Conservation (phyloP, 169 alveolate genomes). For the Babesia bigemina region DNA sequence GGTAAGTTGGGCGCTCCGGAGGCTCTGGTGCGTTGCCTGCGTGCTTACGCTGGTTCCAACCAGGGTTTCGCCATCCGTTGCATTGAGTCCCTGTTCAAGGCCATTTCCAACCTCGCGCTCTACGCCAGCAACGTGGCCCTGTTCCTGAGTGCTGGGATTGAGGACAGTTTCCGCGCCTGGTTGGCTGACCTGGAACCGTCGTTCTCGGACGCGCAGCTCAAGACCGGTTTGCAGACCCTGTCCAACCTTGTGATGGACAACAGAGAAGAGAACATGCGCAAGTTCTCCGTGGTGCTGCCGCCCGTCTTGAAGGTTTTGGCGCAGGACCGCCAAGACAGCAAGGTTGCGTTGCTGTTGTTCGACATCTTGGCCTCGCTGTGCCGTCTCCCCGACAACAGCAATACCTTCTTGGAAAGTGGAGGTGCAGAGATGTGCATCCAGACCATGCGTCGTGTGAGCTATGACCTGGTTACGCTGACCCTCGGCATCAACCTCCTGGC, state of each 20-base stretch:
- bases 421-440: constrained; percentile 82
- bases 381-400: constrained; percentile 80
- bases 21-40: constrained; percentile 83
- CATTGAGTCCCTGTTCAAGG: constrained; percentile 84
- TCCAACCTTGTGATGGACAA: constrained; percentile 88
- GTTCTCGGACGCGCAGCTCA: constrained; percentile 63
- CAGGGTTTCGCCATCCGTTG: constrained; percentile 83
- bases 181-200: constrained; percentile 67
- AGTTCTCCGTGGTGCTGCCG: constrained; percentile 82
- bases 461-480: constrained; percentile 81
- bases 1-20: constrained; percentile 88
- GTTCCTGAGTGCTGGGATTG: constrained; percentile 77
- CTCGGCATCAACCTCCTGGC: constrained; percentile 85
- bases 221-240: constrained; percentile 85
- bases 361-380: constrained; percentile 86
- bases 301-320: constrained; percentile 77
- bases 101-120: constrained; percentile 85
- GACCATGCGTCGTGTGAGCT: constrained; percentile 81
- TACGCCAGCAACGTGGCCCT: constrained; percentile 82
- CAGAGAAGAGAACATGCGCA: constrained; percentile 82
- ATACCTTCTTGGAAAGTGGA: constrained; percentile 74
- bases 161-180: constrained; percentile 74
- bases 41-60: constrained; percentile 77
- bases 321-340: constrained; percentile 82
- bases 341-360: constrained; percentile 79